Evolutionary conservation across 2,329 filamentous ascomycete genomes (phyloP).

Genomic region (Penicillium expansum): DNA sequence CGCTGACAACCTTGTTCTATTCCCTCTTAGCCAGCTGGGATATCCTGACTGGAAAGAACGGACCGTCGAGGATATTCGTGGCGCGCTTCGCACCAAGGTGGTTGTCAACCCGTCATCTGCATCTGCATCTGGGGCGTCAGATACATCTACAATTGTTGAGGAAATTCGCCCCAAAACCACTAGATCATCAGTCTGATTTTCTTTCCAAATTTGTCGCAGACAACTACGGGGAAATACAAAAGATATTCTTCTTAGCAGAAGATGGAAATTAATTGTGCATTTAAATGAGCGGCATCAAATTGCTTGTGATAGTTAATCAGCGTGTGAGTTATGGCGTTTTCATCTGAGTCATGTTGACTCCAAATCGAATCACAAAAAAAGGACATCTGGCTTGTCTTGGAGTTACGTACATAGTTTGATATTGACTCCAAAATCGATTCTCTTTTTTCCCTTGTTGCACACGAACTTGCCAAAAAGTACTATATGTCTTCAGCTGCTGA

Average conservation of each 20-base stretch:
- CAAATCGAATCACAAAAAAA: conserved; percentile 4
- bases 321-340: conserved; percentile 31
- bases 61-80: conserved; percentile 48
- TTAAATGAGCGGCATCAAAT: conserved; percentile 14
- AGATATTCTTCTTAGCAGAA: conserved; percentile 22
- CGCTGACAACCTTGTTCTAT: conserved; percentile 39
- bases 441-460: background rate
- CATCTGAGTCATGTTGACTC: conserved; percentile 13
- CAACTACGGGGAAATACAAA: background rate
- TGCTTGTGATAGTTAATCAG: conserved; percentile 19
- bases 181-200: conserved; percentile 1
- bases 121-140: conserved; percentile 15
- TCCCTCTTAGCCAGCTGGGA: conserved; percentile 44
- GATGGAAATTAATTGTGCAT: conserved; percentile 3
- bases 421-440: conserved; percentile 1
- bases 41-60: conserved; percentile 51
- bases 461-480: background rate
- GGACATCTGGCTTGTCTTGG: conserved; percentile 3
- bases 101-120: conserved; percentile 16
- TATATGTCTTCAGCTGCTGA: background rate
- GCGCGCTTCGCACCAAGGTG: conserved; percentile 41
- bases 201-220: background rate
- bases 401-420: background rate
- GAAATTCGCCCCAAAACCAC: conserved; percentile 13
- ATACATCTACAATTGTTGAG: conserved; percentile 25